Base-by-base conservation (phyloP, 306 rosid species). In the Lotus japonicus region DNA sequence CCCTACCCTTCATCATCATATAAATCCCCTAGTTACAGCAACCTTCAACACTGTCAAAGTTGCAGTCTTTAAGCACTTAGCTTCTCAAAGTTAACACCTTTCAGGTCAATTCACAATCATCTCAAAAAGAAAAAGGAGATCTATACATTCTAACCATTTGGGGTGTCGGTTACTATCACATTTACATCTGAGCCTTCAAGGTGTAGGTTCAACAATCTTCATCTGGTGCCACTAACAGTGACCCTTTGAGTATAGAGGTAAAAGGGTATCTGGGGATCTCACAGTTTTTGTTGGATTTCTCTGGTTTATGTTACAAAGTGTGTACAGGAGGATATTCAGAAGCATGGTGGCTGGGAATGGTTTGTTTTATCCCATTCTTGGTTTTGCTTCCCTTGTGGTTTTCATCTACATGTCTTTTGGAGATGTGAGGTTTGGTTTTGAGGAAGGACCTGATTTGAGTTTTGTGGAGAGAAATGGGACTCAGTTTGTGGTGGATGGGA, bases 331-430 rank as follows among this genome's bases (percentile, higher is more conserved):
- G 63, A 7, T 31, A 5, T 48, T 41, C 73, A 76, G 67, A 70
- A 79, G 63, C 63, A 88, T 88, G 90, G 84, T 52, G 64, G 80
- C 79, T 2, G 91, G 92, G 66, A 85, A 88, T 80, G 96, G 96
- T 62, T 77, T 90, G 45, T 84, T 88, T 60, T 90, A 83, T 70
- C 96, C 87, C 11, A 76, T 94, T 78, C 68, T 94, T 16, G 95
- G 95, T 28, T 84, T 94, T 56, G 96, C 85, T 0, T 79, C 95
- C 3, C 65, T 81, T 15, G 70, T 94, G 80, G 70, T 84, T 58
- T 88, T 94, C 79, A 72, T 94, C 61, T 94, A 88, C 83, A 73
- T 88, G 90, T 81, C 96, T 12, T 88, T 90, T 71, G 96, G 97
- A 33, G 84, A 76, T 44, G 64, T 87, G 42, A 84, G 77, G 72